Conservation (phyloP, 2,329 filamentous ascomycete species). For the Harringtonia aguacate region DNA sequence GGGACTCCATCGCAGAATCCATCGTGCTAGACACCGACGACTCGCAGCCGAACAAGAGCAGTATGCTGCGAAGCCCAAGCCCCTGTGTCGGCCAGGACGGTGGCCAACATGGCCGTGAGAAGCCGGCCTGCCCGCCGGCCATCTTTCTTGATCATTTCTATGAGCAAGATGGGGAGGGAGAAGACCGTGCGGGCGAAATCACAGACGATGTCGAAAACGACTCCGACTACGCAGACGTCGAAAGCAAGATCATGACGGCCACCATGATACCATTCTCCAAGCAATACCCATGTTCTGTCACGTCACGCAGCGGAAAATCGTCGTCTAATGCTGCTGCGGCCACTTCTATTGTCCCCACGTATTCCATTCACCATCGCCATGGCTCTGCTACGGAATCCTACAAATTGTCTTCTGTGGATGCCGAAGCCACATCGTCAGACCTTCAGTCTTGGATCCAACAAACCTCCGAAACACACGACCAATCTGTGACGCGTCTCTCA, state of each 20-base stretch:
- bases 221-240: slow-evolving; percentile 1
- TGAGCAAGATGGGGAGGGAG: slow-evolving; percentile 2
- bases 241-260: slow-evolving; percentile 7
- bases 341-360: neutral
- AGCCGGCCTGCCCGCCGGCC: neutral
- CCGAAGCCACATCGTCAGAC: slow-evolving; percentile 3
- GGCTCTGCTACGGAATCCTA: neutral
- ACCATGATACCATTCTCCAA: slow-evolving; percentile 4
- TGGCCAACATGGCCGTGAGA: neutral
- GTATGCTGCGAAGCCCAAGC: neutral
- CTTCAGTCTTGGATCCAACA: slow-evolving; percentile 9
- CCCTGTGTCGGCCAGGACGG: neutral
- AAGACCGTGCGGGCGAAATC: neutral
- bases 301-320: too few relatives aligned
- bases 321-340: neutral
- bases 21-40: neutral
- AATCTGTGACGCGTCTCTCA: neutral
- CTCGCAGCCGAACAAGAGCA: too few relatives aligned
- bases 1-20: too few relatives aligned
- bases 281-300: neutral
- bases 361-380: too few relatives aligned
- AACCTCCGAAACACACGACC: slow-evolving; percentile 2
- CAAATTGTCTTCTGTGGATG: neutral
- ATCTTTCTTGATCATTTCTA: slow-evolving; percentile 1
- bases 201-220: slow-evolving; percentile 1